Base-by-base conservation (phyloP, 306 rosid genomes). In the Sicyos baderoa region DNA sequence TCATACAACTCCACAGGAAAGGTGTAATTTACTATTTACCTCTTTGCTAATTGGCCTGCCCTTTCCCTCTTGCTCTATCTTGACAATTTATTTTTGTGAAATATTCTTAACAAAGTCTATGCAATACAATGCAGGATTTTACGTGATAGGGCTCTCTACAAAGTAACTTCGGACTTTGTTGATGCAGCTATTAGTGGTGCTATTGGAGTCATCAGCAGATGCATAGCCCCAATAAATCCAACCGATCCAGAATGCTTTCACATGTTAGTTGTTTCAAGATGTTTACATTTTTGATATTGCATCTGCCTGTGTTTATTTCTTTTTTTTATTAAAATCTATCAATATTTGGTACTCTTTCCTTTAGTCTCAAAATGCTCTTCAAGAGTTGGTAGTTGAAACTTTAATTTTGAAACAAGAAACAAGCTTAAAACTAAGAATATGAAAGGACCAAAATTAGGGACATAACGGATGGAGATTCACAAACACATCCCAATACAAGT, bases 181-280 rank as follows among this genome's bases (percentile, higher is more conserved):
- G 97, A 94, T 76, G 97, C 99, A 13, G 95, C 99, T 61, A 85
- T 85, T 53, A 88, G 82, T 78, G 99, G 99, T 60, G 97, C 99
- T 72, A 71, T 77, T 79, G 99, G 99, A 81, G 99, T 94, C 74
- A 94, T 90, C 78, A 82, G 84, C 77, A 83, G 97, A 80, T 94
- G 96, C 77, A 88, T 94, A 78, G 97, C 99, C 60, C 99, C 99
- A 12, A 94, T 94, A 80, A 94, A 94, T 76, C 99, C 97, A 52
- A 90, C 99, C 2, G 99, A 94, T 64, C 99, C 99, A 12, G 99
- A 90, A 87, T 94, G 97, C 89, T 94, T 94, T 85, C 99, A 94
- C 87, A 94, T 94, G 99, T 94, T 73, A 90, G 99, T 86, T 62
- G 57, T 74, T 54, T 44, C n/a, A 72, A 32, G 15, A 63, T 9